These are phyloP conservation scores for Excoecaria agallocha DNA, from an alignment of 345 rosid species.

Conservation along the genomic window DNA sequence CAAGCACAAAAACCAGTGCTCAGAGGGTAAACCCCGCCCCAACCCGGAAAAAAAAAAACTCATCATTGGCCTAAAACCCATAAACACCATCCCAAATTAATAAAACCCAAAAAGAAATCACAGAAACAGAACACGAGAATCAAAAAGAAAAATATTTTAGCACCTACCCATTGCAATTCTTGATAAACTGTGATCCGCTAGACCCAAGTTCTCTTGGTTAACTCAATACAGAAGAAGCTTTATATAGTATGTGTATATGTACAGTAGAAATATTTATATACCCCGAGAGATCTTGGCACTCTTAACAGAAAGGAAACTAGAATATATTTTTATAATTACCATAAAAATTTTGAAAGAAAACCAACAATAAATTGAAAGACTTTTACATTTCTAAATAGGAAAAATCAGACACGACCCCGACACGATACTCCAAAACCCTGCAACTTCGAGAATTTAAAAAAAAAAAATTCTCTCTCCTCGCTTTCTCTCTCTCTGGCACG, in stretches of 20 bases:
- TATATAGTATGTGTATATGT: conserved; percentile 19
- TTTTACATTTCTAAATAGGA: neutral
- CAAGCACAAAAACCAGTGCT: conserved; percentile 25
- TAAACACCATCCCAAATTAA: conserved; percentile 7
- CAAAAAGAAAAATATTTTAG: neutral
- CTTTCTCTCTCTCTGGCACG: conserved; percentile 7
- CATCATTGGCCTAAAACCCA: neutral
- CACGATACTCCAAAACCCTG: conserved; percentile 75
- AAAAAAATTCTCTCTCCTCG: neutral
- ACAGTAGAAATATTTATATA: neutral
- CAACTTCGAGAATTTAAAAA: conserved; percentile 30
- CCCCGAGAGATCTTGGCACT: conserved; percentile 27
- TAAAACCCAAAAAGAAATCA: conserved; percentile 11
- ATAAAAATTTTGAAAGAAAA: neutral
- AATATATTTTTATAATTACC: conserved; percentile 11
- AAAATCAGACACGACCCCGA: conserved; percentile 49
- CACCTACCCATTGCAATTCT: conserved; percentile 47
- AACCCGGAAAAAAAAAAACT: conserved; percentile 11
- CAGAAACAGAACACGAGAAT: conserved; percentile 21
- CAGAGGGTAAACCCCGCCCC: conserved; percentile 2
- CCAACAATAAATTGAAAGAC: neutral
- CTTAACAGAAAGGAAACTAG: conserved; percentile 22
- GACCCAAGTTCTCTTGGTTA: conserved; percentile 24
- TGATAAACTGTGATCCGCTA: conserved; percentile 23
- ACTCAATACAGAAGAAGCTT: conserved; percentile 27